These are phyloP conservation scores for Globisporangium nodosum DNA, from an alignment of 352 stramenopile genomes.

Conservation along the genomic window DNA sequence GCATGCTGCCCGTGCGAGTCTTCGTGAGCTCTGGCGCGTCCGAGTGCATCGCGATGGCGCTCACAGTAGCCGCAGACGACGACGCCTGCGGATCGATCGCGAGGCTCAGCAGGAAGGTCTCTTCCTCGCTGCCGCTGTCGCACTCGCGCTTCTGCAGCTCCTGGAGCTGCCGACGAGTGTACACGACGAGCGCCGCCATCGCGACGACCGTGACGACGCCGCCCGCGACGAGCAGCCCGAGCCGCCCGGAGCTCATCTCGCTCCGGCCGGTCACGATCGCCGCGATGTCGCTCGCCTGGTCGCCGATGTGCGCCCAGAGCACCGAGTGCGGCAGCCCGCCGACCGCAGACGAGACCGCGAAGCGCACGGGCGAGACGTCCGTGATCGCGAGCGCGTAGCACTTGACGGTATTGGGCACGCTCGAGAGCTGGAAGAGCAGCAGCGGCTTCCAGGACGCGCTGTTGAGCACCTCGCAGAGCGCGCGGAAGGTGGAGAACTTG, in stretches of 20 bases:
- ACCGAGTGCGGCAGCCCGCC: constrained; percentile 54
- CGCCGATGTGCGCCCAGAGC: constrained; percentile 68
- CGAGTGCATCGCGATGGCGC: constrained; percentile 4
- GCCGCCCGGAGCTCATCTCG: constrained; percentile 36
- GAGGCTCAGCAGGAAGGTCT: constrained; percentile 12
- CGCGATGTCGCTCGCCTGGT: constrained; percentile 63
- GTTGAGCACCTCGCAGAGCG: constrained; percentile 58
- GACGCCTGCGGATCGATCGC: not conserved
- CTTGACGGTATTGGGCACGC: constrained; percentile 75
- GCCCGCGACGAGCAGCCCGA: constrained; percentile 38
- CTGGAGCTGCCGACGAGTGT: constrained; percentile 54
- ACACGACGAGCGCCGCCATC: constrained; percentile 55
- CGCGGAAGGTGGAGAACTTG: constrained; percentile 65
- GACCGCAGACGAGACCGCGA: constrained; percentile 49
- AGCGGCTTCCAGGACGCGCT: constrained; percentile 69
- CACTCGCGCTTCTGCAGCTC: constrained; percentile 58
- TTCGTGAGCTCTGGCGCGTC: constrained; percentile 15
- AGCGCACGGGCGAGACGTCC: constrained; percentile 44
- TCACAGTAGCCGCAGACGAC: not conserved
- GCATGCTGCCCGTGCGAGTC: constrained; percentile 26
- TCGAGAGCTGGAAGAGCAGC: constrained; percentile 72
- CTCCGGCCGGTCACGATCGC: constrained; percentile 44
- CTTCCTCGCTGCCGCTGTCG: constrained; percentile 46
- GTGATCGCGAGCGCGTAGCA: constrained; percentile 79
- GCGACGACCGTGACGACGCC: constrained; percentile 39